Evolutionary conservation across 1,284 basidiomycete species (phyloP).

Genomic region (Ustilago hordei): DNA sequence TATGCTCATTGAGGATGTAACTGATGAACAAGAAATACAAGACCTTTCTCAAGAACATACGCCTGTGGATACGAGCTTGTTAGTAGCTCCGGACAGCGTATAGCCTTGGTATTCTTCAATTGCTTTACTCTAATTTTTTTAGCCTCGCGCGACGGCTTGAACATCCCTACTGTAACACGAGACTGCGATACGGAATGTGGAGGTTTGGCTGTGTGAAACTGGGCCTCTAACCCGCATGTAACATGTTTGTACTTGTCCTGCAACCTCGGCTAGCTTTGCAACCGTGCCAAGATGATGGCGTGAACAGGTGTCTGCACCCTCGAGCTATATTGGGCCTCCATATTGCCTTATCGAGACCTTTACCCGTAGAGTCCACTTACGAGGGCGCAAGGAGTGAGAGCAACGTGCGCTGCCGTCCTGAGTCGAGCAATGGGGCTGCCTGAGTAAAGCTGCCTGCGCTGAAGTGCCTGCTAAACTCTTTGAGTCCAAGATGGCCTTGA

Average conservation of each 20-base stretch:
- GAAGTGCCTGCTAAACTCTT: background rate
- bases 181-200: constrained; percentile 21
- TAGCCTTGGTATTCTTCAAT: no score
- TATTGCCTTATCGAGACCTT: background rate
- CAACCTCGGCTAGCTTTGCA: constrained; percentile 12
- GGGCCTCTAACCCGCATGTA: background rate
- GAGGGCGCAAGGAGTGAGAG: background rate
- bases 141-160: no score
- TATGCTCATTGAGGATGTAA: no score
- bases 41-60: no score
- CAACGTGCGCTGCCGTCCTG: background rate
- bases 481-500: no score
- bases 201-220: constrained; percentile 17
- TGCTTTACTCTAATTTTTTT: no score
- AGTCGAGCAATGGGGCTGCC: background rate
- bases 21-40: no score
- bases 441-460: constrained; percentile 4
- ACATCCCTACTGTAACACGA: background rate
- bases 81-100: no score
- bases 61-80: no score
- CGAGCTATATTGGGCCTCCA: constrained; percentile 1
- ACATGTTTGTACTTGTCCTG: background rate
- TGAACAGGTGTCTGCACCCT: background rate
- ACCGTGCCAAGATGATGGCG: background rate
- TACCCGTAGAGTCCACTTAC: background rate